These are phyloP conservation scores for Acacia confusa DNA, from an alignment of 306 rosid species.

Conservation along the genomic window DNA sequence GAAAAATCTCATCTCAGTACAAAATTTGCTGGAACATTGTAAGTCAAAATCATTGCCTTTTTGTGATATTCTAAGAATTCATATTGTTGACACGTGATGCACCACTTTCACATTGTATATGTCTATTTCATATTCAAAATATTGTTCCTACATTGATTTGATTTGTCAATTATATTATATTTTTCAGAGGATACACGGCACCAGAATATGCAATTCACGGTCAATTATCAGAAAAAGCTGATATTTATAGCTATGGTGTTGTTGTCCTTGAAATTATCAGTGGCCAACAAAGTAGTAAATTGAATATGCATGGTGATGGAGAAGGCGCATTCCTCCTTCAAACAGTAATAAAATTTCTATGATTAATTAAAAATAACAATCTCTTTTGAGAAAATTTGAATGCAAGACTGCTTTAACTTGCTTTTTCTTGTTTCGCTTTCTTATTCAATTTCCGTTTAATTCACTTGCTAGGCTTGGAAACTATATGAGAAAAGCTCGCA, in stretches of 20 bases:
- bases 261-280: slow-evolving; percentile 66
- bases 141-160: background rate
- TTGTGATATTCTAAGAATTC: background rate
- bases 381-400: background rate
- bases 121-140: background rate
- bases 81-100: background rate
- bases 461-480: slow-evolving; percentile 55
- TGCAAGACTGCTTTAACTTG: background rate
- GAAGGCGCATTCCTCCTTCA: slow-evolving; percentile 45
- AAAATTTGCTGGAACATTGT: slow-evolving; percentile 72
- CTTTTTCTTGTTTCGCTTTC: background rate
- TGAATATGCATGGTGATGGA: background rate
- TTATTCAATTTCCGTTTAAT: background rate
- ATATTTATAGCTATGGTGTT: slow-evolving; percentile 63
- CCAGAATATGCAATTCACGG: slow-evolving; percentile 83
- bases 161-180: background rate
- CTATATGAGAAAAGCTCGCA: slow-evolving; percentile 39
- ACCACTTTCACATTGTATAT: background rate
- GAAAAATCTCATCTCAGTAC: background rate
- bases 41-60: slow-evolving; percentile 20
- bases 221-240: slow-evolving; percentile 69
- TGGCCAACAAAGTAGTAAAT: slow-evolving; percentile 25
- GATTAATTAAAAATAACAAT: background rate
- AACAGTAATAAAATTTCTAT: slow-evolving; percentile 44
- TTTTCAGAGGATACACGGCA: slow-evolving; percentile 67